Evolutionary conservation across 192 early-diverging fungal genomes (phyloP).

Genomic region (Coemansia sp.): DNA sequence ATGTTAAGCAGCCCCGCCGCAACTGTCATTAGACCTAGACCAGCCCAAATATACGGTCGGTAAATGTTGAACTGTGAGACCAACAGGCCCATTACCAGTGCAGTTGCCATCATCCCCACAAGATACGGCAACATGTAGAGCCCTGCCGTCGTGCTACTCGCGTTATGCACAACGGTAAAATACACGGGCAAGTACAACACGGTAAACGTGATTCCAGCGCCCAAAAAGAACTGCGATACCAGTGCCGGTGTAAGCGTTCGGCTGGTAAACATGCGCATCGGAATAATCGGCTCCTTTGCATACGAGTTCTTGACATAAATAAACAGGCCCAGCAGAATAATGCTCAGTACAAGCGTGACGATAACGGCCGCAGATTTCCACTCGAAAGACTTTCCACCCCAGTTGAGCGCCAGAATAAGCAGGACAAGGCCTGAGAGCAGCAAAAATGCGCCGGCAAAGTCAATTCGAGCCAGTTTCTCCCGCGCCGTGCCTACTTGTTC

Average conservation of each 20-base stretch:
- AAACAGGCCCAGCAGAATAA: constrained; percentile 54
- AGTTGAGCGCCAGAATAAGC: constrained; percentile 69
- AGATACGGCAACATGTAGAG: constrained; percentile 33
- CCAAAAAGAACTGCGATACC: constrained; percentile 28
- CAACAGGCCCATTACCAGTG: constrained; percentile 19
- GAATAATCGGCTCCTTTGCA: constrained; percentile 71
- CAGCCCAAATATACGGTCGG: constrained; percentile 35
- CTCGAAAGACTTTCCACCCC: constrained; percentile 66
- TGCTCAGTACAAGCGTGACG: constrained; percentile 47
- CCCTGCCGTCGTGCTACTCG: constrained; percentile 21
- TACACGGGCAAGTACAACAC: constrained; percentile 37
- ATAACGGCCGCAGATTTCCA: constrained; percentile 65
- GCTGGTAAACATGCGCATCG: constrained; percentile 49
- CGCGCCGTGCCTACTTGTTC: constrained; percentile 13
- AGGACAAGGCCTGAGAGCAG: constrained; percentile 58
- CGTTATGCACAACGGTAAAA: constrained; percentile 22
- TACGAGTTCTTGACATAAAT: constrained; percentile 59
- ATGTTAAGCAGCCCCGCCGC: constrained; percentile 26
- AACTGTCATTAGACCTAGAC: constrained; percentile 20
- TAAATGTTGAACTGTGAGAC: constrained; percentile 26
- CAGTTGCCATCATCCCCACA: constrained; percentile 25
- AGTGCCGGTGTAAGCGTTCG: constrained; percentile 12
- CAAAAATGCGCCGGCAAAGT: constrained; percentile 60
- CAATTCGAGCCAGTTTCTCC: constrained; percentile 61
- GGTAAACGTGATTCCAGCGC: constrained; percentile 26